Base-by-base conservation (phyloP, 805 yeast species). In the Yarrowia deformans region DNA sequence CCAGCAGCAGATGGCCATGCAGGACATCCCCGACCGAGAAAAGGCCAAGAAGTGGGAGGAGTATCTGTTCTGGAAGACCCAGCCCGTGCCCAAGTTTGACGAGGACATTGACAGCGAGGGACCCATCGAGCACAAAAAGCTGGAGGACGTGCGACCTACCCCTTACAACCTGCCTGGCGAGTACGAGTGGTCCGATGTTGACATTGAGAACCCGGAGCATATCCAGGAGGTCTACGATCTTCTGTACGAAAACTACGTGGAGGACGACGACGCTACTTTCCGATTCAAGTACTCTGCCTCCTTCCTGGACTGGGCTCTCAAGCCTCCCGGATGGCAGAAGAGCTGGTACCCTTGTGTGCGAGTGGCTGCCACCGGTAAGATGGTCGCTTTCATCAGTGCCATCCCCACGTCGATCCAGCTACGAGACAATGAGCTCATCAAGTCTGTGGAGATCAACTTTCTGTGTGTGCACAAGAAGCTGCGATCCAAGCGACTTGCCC, bases 51-150 rank as follows among this genome's bases (percentile, higher is more conserved):
- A 88, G 29, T 92, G 93, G 90, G 87, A 90, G 67, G 97, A 93
- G 76, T 91, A 93, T 82, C 91, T 90, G 80, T 95, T 95, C 80
- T 95, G 99, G 99, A 91, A 90, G 75, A 95, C 99, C 1, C 99
- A 95, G 80, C 99, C 99, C 0, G 98, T 95, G 23, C 85, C 93
- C 9, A 83, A 82, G 39, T 87, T 93, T 72, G 90, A 90, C 76
- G 95, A 89, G 75, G 77, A 81, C 54, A 82, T 89, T 55, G 83
- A 80, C 7, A 77, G 81, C 12, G 97, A 92, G 75, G 97, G 97
- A 0, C 94, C 97, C 8, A 91, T 93, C 72, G 96, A 93, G 73
- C 72, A 75, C 39, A 63, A 74, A 8, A 91, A 91, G 76, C 88
- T 93, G 1, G 90, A 79, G 5, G 93, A 93, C 70, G 85, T 95